These are phyloP conservation scores for Botrytis sinoallii DNA, from an alignment of 2,329 filamentous ascomycete species.

Conservation along the genomic window DNA sequence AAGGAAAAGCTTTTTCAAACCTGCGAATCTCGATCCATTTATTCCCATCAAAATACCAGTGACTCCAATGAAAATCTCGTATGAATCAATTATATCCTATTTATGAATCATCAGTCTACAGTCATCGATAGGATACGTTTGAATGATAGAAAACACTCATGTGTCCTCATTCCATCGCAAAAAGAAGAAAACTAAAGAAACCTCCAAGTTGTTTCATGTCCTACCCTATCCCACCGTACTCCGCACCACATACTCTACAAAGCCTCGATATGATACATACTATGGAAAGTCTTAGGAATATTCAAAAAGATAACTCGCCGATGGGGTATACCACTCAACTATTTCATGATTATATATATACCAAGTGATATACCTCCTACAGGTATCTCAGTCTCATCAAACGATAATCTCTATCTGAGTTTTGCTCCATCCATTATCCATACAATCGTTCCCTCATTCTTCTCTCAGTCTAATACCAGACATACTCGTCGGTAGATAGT, in stretches of 20 bases:
- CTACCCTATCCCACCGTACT: too few relatives aligned
- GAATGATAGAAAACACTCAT: neutral
- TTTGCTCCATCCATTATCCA: neutral
- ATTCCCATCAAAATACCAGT: neutral
- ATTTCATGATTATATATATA: neutral
- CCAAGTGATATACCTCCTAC: neutral
- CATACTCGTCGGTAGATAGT: neutral
- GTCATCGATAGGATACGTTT: neutral
- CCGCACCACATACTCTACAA: too few relatives aligned
- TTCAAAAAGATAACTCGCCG: too few relatives aligned
- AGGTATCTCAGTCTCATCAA: neutral
- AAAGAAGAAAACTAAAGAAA: neutral
- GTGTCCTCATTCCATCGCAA: neutral
- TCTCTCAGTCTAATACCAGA: accelerated
- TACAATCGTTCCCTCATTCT: accelerated
- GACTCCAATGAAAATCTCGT: neutral
- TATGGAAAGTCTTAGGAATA: too few relatives aligned
- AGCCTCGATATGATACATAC: too few relatives aligned
- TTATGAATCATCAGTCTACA: neutral
- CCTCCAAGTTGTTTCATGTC: too few relatives aligned
- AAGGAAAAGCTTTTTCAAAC: neutral
- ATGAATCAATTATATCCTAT: neutral
- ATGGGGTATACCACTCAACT: neutral
- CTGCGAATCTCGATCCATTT: neutral
- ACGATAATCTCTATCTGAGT: neutral